Percentiles rank a stretch among this genome's conserved stretches.
Evolutionary conservation across 495 filamentous ascomycete genomes (phyloP).

Genomic region (Beverwykella pulmonaria): DNA sequence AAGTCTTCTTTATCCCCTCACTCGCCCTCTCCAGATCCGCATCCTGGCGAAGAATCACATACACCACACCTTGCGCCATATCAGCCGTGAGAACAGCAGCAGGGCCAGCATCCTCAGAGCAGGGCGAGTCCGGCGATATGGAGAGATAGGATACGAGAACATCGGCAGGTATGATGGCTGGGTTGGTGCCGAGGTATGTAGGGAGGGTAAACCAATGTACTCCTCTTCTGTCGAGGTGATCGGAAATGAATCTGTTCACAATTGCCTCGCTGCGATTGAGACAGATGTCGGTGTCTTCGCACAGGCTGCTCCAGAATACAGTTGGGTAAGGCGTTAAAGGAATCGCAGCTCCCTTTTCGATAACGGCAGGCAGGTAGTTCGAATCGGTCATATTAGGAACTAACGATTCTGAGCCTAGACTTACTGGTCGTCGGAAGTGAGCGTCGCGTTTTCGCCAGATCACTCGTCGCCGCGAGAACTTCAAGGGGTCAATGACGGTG

Average conservation of each 20-base stretch:
- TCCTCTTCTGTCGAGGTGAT: background rate
- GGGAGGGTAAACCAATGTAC: slow-evolving; percentile 9
- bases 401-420: background rate
- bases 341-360: background rate
- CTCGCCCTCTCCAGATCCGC: background rate
- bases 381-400: background rate
- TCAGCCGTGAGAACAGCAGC: slow-evolving; percentile 2
- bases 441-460: slow-evolving; percentile 1
- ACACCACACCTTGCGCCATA: slow-evolving; percentile 1
- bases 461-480: background rate
- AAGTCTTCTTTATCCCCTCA: slow-evolving; percentile 3
- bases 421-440: background rate
- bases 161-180: background rate
- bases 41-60: background rate
- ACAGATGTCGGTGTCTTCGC: slow-evolving; percentile 2
- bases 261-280: background rate
- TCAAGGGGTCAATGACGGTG: background rate
- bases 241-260: background rate
- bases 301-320: slow-evolving; percentile 12
- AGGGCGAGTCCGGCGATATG: background rate
- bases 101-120: background rate
- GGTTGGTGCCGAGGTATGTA: background rate
- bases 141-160: background rate
- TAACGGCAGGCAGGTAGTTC: background rate
- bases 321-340: slow-evolving; percentile 4